A percentile compares a stretch with the other conserved stretches of the same genome.
phyloP scores from a whole-genome alignment of 2,329 filamentous ascomycete genomes.

The Xylaria sp. region DNA sequence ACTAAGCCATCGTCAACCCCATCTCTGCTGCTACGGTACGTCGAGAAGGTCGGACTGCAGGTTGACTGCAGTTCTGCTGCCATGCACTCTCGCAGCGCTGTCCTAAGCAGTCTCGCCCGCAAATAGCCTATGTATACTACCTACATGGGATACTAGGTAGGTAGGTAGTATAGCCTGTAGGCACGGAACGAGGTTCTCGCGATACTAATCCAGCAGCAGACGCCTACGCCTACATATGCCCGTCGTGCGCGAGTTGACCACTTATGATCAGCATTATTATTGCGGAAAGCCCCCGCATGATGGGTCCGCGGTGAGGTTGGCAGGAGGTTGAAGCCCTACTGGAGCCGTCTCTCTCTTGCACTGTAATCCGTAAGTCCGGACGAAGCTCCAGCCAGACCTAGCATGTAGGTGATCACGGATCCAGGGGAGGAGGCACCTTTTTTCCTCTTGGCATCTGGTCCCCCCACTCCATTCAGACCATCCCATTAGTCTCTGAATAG shows the following conservation, averaged over 20 bases:
- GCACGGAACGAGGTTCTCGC: too few species aligned
- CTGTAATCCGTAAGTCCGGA: neutral
- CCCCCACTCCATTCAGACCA: slow-evolving; percentile 16
- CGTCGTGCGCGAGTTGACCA: neutral
- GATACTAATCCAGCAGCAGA: too few species aligned
- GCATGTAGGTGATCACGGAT: slow-evolving; percentile 16
- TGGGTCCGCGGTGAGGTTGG: neutral
- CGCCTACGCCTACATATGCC: too few species aligned
- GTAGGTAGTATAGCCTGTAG: too few species aligned
- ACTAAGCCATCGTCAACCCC: slow-evolving; percentile 2
- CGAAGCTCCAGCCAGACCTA: neutral
- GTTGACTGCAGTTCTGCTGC: too few species aligned
- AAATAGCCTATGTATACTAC: neutral
- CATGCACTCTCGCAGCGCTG: neutral
- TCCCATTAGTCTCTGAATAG: slow-evolving; percentile 7
- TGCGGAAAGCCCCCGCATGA: slow-evolving; percentile 8
- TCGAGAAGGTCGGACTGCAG: neutral
- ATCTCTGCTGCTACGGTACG: neutral
- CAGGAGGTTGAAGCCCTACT: neutral
- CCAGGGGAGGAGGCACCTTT: slow-evolving; percentile 3
- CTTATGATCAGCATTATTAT: neutral
- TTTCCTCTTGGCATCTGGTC: slow-evolving; percentile 20
- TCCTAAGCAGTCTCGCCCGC: neutral
- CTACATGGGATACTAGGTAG: neutral
- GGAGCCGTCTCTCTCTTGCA: neutral